Evolutionary conservation across 495 filamentous ascomycete genomes (phyloP).

Genomic region (Neurospora cerealis): DNA sequence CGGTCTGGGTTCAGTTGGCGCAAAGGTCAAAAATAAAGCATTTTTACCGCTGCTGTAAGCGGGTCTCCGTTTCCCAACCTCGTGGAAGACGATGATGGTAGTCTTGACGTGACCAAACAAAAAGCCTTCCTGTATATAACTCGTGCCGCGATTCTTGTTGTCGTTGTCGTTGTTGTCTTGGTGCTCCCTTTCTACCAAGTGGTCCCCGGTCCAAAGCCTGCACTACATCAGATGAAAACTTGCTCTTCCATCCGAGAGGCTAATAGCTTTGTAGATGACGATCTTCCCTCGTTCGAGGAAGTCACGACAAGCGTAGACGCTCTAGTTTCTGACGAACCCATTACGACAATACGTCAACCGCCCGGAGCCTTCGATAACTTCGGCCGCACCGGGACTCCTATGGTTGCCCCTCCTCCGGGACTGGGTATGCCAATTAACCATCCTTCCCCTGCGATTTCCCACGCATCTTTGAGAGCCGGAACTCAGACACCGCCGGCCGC

Average conservation of each 20-base stretch:
- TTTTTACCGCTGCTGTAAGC: conserved; percentile 30
- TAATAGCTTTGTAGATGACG: conserved; percentile 38
- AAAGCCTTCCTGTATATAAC: conserved; percentile 27
- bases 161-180: conserved; percentile 10
- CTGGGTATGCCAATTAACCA: conserved; percentile 49
- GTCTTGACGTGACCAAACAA: conserved; percentile 34
- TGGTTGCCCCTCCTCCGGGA: conserved; percentile 48
- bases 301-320: conserved; percentile 46
- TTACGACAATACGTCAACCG: conserved; percentile 14
- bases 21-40: conserved; percentile 42
- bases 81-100: conserved; percentile 47
- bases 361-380: conserved; percentile 34
- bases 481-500: conserved; percentile 15
- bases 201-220: conserved; percentile 6
- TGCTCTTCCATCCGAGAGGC: conserved; percentile 19
- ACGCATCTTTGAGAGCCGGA: conserved; percentile 11
- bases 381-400: conserved; percentile 45
- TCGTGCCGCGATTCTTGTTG: neutral
- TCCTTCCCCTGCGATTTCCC: conserved; percentile 27
- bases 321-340: conserved; percentile 42
- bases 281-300: conserved; percentile 40
- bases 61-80: conserved; percentile 29
- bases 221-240: conserved; percentile 14
- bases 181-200: conserved; percentile 10
- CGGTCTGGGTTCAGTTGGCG: conserved; percentile 29